phyloP scores from a whole-genome alignment of 352 stramenopile species.

The Elongisporangium anandrum region DNA sequence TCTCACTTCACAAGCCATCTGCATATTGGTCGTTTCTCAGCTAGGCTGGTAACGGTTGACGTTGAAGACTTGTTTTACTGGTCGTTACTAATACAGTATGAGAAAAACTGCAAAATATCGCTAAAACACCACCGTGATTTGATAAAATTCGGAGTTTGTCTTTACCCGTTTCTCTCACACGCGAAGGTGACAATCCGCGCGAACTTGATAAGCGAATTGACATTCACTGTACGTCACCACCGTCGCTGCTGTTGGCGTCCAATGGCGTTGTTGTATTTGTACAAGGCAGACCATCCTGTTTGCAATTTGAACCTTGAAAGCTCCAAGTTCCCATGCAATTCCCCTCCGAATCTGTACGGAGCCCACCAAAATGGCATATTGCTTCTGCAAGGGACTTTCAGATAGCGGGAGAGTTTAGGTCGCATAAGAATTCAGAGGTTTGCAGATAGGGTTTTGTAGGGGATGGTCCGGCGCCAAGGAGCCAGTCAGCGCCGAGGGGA shows the following conservation, averaged over 20 bases:
- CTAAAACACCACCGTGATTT: neutral
- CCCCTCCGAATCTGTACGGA: neutral
- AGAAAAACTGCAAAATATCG: neutral
- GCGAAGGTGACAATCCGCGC: neutral
- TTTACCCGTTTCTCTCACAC: neutral
- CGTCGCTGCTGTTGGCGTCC: too few relatives aligned
- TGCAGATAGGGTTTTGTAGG: neutral
- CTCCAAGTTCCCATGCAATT: neutral
- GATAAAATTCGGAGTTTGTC: neutral
- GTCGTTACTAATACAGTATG: too few relatives aligned
- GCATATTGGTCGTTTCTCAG: constrained; percentile 2
- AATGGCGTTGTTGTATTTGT: too few relatives aligned
- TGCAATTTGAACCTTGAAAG: neutral
- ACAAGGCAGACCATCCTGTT: too few relatives aligned
- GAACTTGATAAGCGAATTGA: neutral
- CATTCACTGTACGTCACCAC: neutral
- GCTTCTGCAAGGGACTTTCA: neutral
- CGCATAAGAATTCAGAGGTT: neutral
- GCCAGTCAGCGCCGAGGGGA: neutral
- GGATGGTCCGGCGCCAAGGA: neutral
- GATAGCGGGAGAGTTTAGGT: neutral
- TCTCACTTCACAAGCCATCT: too few relatives aligned
- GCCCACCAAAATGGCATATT: neutral
- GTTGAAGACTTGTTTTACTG: too few relatives aligned
- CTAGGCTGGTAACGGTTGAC: neutral